Conservation (phyloP, 768 basidiomycete genomes). For the Jaapia argillacea region DNA sequence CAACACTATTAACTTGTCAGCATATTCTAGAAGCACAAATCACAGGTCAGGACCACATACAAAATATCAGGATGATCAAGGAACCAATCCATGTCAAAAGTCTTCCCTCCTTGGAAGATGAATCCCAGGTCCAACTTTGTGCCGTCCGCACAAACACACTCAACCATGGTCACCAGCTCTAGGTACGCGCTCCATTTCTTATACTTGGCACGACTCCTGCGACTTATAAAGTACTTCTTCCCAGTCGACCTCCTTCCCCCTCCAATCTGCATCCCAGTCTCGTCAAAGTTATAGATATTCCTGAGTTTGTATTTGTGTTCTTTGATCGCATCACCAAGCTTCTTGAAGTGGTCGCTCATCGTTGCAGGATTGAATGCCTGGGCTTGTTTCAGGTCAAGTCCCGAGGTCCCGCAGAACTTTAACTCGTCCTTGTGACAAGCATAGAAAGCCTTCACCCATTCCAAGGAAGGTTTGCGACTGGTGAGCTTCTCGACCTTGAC, state of each 20-base stretch:
- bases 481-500: slow-evolving; percentile 9
- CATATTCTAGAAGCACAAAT: too few relatives aligned
- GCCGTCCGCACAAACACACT: slow-evolving; percentile 12
- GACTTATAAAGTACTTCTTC: slow-evolving; percentile 3
- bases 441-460: slow-evolving; percentile 10
- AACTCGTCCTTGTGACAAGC: slow-evolving; percentile 15
- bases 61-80: not conserved
- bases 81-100: not conserved
- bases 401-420: slow-evolving; percentile 12
- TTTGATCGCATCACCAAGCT: slow-evolving; percentile 5
- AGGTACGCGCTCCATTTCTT: slow-evolving; percentile 3
- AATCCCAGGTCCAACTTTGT: slow-evolving; percentile 3
- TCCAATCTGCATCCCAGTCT: slow-evolving; percentile 5
- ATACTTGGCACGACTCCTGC: not conserved
- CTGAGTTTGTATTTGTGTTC: slow-evolving; percentile 2
- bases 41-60: not conserved
- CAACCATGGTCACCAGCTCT: slow-evolving; percentile 7
- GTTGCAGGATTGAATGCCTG: slow-evolving; percentile 11
- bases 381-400: slow-evolving; percentile 16
- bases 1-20: not conserved
- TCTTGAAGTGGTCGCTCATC: slow-evolving; percentile 13
- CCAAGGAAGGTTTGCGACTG: slow-evolving; percentile 4
- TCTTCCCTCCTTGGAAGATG: slow-evolving; percentile 10
- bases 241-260: not conserved
- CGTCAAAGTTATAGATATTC: slow-evolving; percentile 9